Evolutionary conservation across 1,139 yeast genomes (phyloP), one percentile per base, ranked within the genome.

Genomic region (Zygosaccharomyces pseudobailii): DNA sequence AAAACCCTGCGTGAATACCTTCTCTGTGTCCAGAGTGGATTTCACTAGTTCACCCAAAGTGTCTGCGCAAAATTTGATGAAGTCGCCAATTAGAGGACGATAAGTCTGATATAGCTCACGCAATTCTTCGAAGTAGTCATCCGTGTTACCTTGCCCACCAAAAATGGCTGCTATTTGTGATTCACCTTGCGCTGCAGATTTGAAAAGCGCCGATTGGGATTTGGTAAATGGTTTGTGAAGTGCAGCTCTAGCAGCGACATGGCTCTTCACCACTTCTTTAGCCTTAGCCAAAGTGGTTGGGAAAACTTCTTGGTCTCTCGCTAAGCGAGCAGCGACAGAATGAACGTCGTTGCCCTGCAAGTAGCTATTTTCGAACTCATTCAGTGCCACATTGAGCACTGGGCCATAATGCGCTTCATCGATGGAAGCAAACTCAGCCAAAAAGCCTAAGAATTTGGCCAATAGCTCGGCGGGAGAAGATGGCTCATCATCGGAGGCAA

Each of bases 61-160:
- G 31, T 76, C 72, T 56, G 94, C 88, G 52, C 88, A 79, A 56
- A 81, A 76, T 53, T 74, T 72, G 59, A 92, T 75, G 59, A 90
- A 80, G 59, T 86, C 94, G 39, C 78, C 71, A 51, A 89, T 74
- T 54, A 92, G 75, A 27, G 87, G 87, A 57, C 82, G 76, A 73
- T 94, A 92, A 52, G 82, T 75, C 55, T 79, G 74, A 73, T 86
- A 84, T 52, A 89, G 70, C 58, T 89, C 95, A 68, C 96, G 82
- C 65, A 92, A 80, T 74, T 94, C 99, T 66, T 90, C 97, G 64
- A 92, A 92, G 74, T 89, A 92, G 67, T 92, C 97, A 65, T 94
- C 97, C 44, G 95, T 84, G 72, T 88, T 90, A 72, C 99, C 99
- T 75, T 92, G 99, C 62, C 99, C 99, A 68, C 99, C 98, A 62